Conservation (phyloP, 2,329 filamentous ascomycete genomes). For the Penicillium olsonii region DNA sequence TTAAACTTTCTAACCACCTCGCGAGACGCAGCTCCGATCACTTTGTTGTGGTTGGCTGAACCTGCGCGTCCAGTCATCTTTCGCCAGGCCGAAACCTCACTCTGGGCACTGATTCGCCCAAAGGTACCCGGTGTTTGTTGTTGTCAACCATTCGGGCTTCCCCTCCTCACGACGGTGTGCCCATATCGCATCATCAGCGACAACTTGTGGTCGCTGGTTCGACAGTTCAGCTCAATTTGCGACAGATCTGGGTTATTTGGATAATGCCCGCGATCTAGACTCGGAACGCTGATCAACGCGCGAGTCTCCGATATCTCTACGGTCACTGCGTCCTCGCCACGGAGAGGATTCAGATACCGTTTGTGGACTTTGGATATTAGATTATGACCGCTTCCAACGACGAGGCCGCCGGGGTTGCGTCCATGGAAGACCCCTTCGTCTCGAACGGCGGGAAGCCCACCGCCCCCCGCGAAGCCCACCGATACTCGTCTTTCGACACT, state of each 20-base stretch:
- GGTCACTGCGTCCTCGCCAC: constrained; percentile 24
- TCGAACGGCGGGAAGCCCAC: constrained; percentile 46
- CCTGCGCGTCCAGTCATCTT: constrained; percentile 18
- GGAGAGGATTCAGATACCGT: constrained; percentile 23
- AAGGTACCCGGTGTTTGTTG: constrained; percentile 19
- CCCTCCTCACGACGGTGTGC: constrained; percentile 17
- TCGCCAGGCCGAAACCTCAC: constrained; percentile 9
- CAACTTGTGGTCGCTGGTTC: constrained; percentile 34
- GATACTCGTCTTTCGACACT: constrained; percentile 81
- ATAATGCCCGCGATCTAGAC: constrained; percentile 34
- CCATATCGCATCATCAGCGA: constrained; percentile 13
- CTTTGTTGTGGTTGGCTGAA: constrained; percentile 16
- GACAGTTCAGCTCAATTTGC: constrained; percentile 8
- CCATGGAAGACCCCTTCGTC: constrained; percentile 60
- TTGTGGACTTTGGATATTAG: constrained; percentile 11
- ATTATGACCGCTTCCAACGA: constrained; percentile 19
- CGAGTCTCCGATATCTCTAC: constrained; percentile 23
- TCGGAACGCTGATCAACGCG: constrained; percentile 22
- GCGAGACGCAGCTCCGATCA: constrained; percentile 12
- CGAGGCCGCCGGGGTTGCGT: constrained; percentile 19
- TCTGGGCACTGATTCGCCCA: constrained; percentile 13
- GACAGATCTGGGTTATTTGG: constrained; percentile 20
- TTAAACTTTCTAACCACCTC: constrained; percentile 2
- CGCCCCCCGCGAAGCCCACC: constrained; percentile 55
- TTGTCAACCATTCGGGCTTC: constrained; percentile 8